Evolutionary conservation across 371 early-diverging fungal genomes (phyloP), one percentile per base, ranked within the genome.

Genomic region (Nematocida sp.): DNA sequence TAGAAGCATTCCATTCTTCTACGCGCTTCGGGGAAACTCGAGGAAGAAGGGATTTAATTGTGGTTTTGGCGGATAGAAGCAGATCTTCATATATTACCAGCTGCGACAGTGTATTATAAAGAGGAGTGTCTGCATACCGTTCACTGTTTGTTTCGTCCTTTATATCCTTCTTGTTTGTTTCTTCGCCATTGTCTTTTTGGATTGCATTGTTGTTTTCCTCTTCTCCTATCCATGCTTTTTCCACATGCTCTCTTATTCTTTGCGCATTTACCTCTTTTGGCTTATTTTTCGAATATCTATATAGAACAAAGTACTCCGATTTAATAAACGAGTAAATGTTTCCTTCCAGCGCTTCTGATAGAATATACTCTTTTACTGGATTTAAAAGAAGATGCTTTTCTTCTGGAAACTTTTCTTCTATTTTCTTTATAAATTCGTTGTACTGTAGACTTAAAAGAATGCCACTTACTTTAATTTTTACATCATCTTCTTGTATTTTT

Each of bases 61-160:
- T n/a, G 4, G 11, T 11, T 35, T 61, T 71, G 9, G 59, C 53
- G 2, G 23, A 57, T 2, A 42, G 20, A 47, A 71, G 49, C 11
- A 71, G 39, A 0, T 71, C 61, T 48, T 71, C 53, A 28, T 64
- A 38, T n/a, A 71, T 49, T n/a, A 25, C 49, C 26, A 71, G 63
- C 36, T 71, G 38, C 13, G 75, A 71, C 5, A 71, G 47, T 4
- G 20, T 32, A 9, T 20, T 57, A 20, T 61, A 45, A 2, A 68
- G 36, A 11, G 30, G 30, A 9, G 9, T 9, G 16, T 28, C 25
- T 28, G 9, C 53, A 16, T 7, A 16, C 16, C 16, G 25, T 25
- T 13, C 53, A 11, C 42, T 18, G 13, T 9, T 25, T 9, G 16
- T 51, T 25, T 25, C 28, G 7, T 51, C 53, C 9, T 13, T 25